Evolutionary conservation across 192 early-diverging fungal genomes (phyloP).

Genomic region (Backusella macrospora): DNA sequence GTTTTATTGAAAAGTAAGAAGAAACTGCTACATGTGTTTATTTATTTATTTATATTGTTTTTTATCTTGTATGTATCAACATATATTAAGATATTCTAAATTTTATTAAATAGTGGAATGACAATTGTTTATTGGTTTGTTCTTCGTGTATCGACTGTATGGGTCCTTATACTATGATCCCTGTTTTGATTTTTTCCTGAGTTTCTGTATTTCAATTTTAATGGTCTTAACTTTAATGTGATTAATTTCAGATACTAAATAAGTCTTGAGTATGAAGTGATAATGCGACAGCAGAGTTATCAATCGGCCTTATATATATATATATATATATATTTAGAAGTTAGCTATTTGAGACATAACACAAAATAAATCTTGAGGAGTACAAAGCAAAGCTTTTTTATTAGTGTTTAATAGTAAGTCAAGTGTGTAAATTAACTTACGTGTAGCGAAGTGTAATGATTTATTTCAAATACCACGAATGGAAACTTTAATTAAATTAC

Average conservation of each 20-base stretch:
- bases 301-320: neutral
- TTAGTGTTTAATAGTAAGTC: no score
- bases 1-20: neutral
- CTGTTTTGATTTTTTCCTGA: neutral
- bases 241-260: neutral
- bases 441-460: neutral
- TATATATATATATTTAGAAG: no score
- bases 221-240: neutral
- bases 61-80: neutral
- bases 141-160: neutral
- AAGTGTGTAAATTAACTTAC: no score
- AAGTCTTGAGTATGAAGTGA: neutral
- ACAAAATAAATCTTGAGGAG: no score
- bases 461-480: neutral
- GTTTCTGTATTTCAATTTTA: constrained; percentile 6
- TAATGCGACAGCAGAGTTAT: neutral
- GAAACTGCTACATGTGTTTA: neutral
- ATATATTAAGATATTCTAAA: constrained; percentile 5
- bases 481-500: constrained; percentile 6
- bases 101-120: constrained; percentile 4
- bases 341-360: no score
- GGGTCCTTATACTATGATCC: neutral
- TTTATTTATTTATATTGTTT: constrained; percentile 4
- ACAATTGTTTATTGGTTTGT: constrained; percentile 9
- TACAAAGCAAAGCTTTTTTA: no score